phyloP scores from a whole-genome alignment of 2,329 filamentous ascomycete genomes.

The Fusarium ramigenum region DNA sequence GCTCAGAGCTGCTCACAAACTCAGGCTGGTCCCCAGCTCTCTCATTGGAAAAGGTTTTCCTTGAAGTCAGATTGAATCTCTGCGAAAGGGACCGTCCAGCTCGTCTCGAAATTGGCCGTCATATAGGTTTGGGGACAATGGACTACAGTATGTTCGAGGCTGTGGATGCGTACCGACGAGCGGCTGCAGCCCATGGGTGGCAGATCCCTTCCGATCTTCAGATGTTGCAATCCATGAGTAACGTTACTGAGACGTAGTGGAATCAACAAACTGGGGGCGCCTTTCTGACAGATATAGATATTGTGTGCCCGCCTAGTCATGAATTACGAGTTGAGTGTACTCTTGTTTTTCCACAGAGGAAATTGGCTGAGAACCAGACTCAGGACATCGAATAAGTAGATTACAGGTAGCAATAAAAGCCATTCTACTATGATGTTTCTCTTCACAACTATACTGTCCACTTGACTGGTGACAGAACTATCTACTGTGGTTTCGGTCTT shows the following conservation, averaged over 20 bases:
- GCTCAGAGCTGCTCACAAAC: conserved; percentile 85
- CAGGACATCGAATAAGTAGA: background rate
- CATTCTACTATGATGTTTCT: background rate
- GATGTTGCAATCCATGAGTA: conserved; percentile 48
- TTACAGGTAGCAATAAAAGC: background rate
- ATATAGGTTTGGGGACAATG: background rate
- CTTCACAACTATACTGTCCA: background rate
- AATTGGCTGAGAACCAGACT: background rate
- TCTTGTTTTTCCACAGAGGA: background rate
- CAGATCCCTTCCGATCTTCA: conserved; percentile 70
- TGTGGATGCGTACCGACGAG: conserved; percentile 75
- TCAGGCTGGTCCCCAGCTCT: conserved; percentile 80
- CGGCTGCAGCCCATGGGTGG: conserved; percentile 76
- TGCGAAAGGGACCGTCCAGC: conserved; percentile 77
- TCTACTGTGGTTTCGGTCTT: too few relatives aligned
- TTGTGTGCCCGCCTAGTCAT: background rate
- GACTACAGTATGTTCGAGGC: conserved; percentile 78
- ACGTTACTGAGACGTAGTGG: background rate
- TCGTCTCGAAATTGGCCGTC: conserved; percentile 60
- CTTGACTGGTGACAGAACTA: background rate
- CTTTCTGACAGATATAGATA: background rate
- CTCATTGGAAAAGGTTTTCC: conserved; percentile 79
- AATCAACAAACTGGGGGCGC: background rate
- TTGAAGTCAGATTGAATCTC: conserved; percentile 84
- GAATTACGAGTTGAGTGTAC: background rate